Base-by-base conservation (phyloP, 73 alveolate genomes). In the Paramecium pentaurelia region DNA sequence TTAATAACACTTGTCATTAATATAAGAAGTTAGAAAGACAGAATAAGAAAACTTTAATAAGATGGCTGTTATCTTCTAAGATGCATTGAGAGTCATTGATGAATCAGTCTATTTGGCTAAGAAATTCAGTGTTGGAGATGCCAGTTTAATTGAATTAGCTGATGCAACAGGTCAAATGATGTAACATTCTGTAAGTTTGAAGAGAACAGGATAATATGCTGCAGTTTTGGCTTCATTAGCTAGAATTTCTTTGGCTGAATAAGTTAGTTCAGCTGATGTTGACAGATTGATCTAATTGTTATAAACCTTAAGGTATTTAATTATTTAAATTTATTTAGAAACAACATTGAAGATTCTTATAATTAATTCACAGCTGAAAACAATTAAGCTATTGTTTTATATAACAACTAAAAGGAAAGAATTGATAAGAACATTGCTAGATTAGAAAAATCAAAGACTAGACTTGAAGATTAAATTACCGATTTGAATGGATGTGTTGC, bases 111-210 rank as follows among this genome's bases (percentile, higher is more conserved):
- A 80, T 20, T 27, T 49, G 28, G 71, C 91, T 36, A 80, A 80
- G 91, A 80, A 80, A 80, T 80, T 80, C 91, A 32, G 64, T 5
- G 91, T 80, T 80, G 91, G 91, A 11, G 91, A 80, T 80, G 91
- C 91, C 30, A 45, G 77, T 22, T 80, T 80, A 16, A 49, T 80
- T 28, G 91, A 80, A 80, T 80, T 80, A 36, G 91, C 91, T 80
- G 91, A 80, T 47, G 30, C 71, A 0, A 80, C 91, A 42, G 91
- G 91, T 27, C 12, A 34, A 14, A 45, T 80, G 91, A 80, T 80
- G 91, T 45, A 60, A 22, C 91, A 80, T 32, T 34, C 91, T 3
- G 91, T 80, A 2, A 38, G 18, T 40, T 49, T 80, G 36, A 49
- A 49, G 54, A 80, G 75, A 49, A 45, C 91, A 45, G 91, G 91